Evolutionary conservation across 805 yeast genomes (phyloP).

Genomic region (Torulaspora quercuum): DNA sequence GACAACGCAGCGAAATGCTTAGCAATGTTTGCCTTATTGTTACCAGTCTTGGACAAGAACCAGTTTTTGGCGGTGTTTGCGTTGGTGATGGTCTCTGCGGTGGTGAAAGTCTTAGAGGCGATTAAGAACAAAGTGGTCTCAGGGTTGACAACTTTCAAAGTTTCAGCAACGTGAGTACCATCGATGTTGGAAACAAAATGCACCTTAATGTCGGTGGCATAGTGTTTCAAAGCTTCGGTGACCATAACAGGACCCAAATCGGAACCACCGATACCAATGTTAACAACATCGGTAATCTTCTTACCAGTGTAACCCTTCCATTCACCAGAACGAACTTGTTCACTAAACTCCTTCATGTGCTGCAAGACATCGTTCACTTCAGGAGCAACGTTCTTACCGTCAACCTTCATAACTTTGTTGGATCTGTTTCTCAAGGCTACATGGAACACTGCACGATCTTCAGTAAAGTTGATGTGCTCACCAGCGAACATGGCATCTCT

Average conservation of each 20-base stretch:
- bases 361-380: slow-evolving; percentile 88
- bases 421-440: slow-evolving; percentile 94
- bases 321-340: slow-evolving; percentile 81
- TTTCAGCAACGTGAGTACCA: slow-evolving; percentile 95
- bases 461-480: slow-evolving; percentile 91
- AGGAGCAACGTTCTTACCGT: slow-evolving; percentile 83
- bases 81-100: slow-evolving; percentile 96
- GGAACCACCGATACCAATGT: slow-evolving; percentile 98
- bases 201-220: slow-evolving; percentile 68
- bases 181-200: slow-evolving; percentile 98
- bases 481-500: slow-evolving; percentile 93
- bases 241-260: slow-evolving; percentile 99
- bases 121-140: slow-evolving; percentile 91
- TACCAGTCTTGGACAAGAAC: slow-evolving; percentile 70
- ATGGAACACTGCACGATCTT: slow-evolving; percentile 95
- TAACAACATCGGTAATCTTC: slow-evolving; percentile 87
- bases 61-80: slow-evolving; percentile 93
- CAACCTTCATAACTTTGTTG: slow-evolving; percentile 78
- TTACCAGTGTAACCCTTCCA: slow-evolving; percentile 98
- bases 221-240: slow-evolving; percentile 93
- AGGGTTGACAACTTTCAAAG: slow-evolving; percentile 69
- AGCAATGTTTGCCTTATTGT: slow-evolving; percentile 69
- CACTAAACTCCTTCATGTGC: slow-evolving; percentile 96
- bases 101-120: slow-evolving; percentile 98
- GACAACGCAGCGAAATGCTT: slow-evolving; percentile 97